Evolutionary conservation across 1,139 yeast species (phyloP).

Genomic region (Blastobotrys buckinghamii): DNA sequence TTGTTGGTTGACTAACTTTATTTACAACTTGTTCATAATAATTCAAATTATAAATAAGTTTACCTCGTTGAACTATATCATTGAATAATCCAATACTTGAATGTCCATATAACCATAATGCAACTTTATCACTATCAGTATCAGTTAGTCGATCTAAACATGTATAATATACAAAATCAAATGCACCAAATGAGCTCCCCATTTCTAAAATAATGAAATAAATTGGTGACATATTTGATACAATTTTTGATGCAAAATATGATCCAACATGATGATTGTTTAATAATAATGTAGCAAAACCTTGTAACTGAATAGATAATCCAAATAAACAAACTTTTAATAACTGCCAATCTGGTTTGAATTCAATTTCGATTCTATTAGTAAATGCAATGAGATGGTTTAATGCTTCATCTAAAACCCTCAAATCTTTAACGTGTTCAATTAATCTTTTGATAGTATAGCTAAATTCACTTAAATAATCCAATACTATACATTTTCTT

Average conservation of each 20-base stretch:
- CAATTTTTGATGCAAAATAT: slow-evolving; percentile 36
- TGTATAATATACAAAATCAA: slow-evolving; percentile 56
- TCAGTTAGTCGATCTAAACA: slow-evolving; percentile 43
- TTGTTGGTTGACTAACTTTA: slow-evolving; percentile 31
- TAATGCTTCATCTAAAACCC: slow-evolving; percentile 11
- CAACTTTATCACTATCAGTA: slow-evolving; percentile 11
- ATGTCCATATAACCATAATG: slow-evolving; percentile 39
- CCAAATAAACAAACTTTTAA: slow-evolving; percentile 47
- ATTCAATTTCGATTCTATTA: slow-evolving; percentile 6
- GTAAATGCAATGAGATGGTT: slow-evolving; percentile 9
- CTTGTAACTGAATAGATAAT: slow-evolving; percentile 50
- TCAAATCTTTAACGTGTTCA: slow-evolving; percentile 12
- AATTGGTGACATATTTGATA: slow-evolving; percentile 46
- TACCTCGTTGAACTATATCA: slow-evolving; percentile 40
- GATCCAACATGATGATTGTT: slow-evolving; percentile 13
- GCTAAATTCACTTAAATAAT: slow-evolving; percentile 20
- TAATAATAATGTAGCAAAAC: slow-evolving; percentile 41
- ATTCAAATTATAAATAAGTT: slow-evolving; percentile 51
- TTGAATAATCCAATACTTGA: slow-evolving; percentile 33
- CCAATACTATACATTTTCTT: background rate
- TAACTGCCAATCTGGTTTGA: slow-evolving; percentile 23
- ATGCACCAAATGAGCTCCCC: slow-evolving; percentile 65
- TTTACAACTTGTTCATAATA: slow-evolving; percentile 50
- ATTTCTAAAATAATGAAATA: slow-evolving; percentile 53
- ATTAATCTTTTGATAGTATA: slow-evolving; percentile 16